Evolutionary conservation across 2,329 filamentous ascomycete species (phyloP).

Genomic region (Penicillium sp.): DNA sequence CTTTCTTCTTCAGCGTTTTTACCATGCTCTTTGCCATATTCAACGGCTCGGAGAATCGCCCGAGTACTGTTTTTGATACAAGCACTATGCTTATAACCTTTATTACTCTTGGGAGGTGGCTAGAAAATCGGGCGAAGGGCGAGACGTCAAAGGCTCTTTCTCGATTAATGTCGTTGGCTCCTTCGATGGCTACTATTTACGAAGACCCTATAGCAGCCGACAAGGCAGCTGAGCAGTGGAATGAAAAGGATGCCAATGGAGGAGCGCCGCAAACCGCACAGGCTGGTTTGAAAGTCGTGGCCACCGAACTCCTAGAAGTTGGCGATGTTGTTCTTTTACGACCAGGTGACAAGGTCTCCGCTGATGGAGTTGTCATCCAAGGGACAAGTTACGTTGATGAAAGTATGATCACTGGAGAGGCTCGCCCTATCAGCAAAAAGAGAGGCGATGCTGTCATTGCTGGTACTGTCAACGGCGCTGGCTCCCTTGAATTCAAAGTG

Average conservation of each 20-base stretch:
- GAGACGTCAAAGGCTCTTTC: slow-evolving; percentile 94
- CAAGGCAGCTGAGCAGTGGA: slow-evolving; percentile 81
- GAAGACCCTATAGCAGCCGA: slow-evolving; percentile 88
- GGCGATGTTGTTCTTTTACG: slow-evolving; percentile 90
- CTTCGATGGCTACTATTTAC: slow-evolving; percentile 96
- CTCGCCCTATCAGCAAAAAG: slow-evolving; percentile 88
- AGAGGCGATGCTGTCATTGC: slow-evolving; percentile 78
- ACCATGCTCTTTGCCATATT: slow-evolving; percentile 80
- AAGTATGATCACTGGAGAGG: slow-evolving; percentile 97
- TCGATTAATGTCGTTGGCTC: slow-evolving; percentile 88
- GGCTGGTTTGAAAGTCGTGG: slow-evolving; percentile 78
- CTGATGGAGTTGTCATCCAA: slow-evolving; percentile 79
- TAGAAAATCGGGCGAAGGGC: slow-evolving; percentile 93
- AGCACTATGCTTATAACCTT: slow-evolving; percentile 98
- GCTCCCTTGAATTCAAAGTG: slow-evolving; percentile 86
- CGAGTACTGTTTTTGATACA: slow-evolving; percentile 91
- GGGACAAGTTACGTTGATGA: slow-evolving; percentile 95
- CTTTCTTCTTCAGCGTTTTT: slow-evolving; percentile 91
- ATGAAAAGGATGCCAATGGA: slow-evolving; percentile 9
- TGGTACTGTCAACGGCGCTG: slow-evolving; percentile 92
- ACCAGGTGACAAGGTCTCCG: slow-evolving; percentile 94
- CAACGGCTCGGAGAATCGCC: slow-evolving; percentile 70
- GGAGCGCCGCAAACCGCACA: slow-evolving; percentile 28
- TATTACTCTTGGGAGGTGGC: slow-evolving; percentile 80
- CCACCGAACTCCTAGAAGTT: slow-evolving; percentile 89